These are phyloP conservation scores for Eucalyptus rudis DNA, from an alignment of 345 rosid species.

Conservation along the genomic window DNA sequence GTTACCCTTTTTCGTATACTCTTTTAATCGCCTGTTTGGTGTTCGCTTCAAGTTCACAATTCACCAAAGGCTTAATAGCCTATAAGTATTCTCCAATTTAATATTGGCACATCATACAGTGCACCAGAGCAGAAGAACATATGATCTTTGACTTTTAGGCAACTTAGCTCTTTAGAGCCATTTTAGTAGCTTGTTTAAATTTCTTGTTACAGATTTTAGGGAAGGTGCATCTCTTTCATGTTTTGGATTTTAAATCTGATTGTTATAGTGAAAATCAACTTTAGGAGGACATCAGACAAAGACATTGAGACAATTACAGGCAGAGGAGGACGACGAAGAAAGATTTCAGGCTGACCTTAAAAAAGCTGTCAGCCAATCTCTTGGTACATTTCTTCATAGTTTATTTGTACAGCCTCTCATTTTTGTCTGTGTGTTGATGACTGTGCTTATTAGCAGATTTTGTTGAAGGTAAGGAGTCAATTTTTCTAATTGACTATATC, in stretches of 20 bases:
- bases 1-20: neutral
- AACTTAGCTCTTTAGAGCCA: neutral
- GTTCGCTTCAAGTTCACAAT: neutral
- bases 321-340: constrained; percentile 86
- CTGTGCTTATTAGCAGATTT: neutral
- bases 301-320: constrained; percentile 66
- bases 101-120: neutral
- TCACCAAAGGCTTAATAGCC: neutral
- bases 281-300: constrained; percentile 38
- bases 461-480: neutral
- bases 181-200: neutral
- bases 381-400: constrained; percentile 34
- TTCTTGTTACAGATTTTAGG: neutral
- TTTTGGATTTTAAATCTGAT: neutral
- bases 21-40: neutral
- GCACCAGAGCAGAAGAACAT: neutral
- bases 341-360: constrained; percentile 89
- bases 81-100: neutral
- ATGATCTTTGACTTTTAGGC: neutral
- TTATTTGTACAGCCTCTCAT: neutral
- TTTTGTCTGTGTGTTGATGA: neutral
- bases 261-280: neutral
- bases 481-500: neutral
- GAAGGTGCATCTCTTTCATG: neutral
- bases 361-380: constrained; percentile 81